Evolutionary conservation across 768 basidiomycete species (phyloP), one percentile per base, ranked within the genome.

Genomic region (Suillus spraguei): DNA sequence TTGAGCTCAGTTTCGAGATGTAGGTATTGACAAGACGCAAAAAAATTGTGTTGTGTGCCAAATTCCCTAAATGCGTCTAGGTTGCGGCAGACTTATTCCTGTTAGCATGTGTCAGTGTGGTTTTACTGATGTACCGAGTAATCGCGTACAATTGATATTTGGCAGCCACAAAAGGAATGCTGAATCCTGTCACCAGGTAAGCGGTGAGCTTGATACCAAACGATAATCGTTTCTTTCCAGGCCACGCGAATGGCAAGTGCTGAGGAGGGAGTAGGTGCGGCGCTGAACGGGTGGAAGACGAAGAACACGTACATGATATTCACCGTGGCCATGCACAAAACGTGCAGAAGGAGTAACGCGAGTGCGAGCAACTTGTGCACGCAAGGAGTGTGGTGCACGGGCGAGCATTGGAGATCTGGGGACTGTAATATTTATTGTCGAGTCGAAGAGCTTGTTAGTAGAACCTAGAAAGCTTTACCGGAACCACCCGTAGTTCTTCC

Each of bases 81-180:
- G 56, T 11, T 28, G 56, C 56, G 11, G 7, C 36, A 58, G 56
- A 58, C 39, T 58, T 58, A 10, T n/a, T 41, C 24, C 56, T 58
- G 24, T 28, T 6, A n/a, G 38, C 24, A 39, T 39, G 28, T 16
- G 41, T 58, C 28, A 58, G 20, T 35, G 33, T 20, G 24, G 11
- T 11, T 28, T 41, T 58, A 9, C 28, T 22, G 38, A 36, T 32
- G 3, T 17, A 20, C 3, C 35, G 52, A 14, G 9, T 20, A 6
- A 28, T 17, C 1, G 35, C 91, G 67, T 68, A 92, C 91, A 92
- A 66, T 74, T 91, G 90, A 70, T 81, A 85, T 44, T 70, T 74
- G 5, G 84, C 78, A 6, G 89, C 90, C 60, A 82, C 66, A 74
- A 92, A 87, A 33, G 91, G 91, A 65, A 92, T 84, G 62, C 82